phyloP scores from a whole-genome alignment of 768 basidiomycete species.

The Favolaschia claudopus region DNA sequence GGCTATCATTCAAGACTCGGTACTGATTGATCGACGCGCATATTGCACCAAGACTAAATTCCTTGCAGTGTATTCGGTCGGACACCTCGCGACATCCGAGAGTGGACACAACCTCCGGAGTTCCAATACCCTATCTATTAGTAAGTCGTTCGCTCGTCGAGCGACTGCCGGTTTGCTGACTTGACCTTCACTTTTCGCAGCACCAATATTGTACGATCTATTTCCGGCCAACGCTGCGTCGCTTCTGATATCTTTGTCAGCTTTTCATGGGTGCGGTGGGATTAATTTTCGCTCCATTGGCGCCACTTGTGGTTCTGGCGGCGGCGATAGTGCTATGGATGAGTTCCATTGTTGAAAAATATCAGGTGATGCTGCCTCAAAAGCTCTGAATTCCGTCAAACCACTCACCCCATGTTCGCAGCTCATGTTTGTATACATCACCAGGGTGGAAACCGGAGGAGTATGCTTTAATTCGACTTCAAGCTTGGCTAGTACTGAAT shows the following conservation, averaged over 20 bases:
- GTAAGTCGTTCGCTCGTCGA: constrained; percentile 49
- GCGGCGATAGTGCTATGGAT: constrained; percentile 89
- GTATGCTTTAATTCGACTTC: constrained; percentile 52
- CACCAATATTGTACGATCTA: constrained; percentile 61
- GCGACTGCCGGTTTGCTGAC: constrained; percentile 15
- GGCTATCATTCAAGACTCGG: constrained; percentile 86
- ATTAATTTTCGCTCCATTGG: constrained; percentile 92
- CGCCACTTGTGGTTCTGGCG: constrained; percentile 87
- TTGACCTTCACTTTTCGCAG: constrained; percentile 35
- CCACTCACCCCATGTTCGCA: constrained; percentile 34
- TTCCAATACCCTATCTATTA: constrained; percentile 90
- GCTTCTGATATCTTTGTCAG: constrained; percentile 38
- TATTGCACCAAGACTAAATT: not conserved
- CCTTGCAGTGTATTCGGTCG: constrained; percentile 75
- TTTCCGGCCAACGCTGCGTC: constrained; percentile 24
- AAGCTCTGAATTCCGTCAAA: not conserved
- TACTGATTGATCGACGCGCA: constrained; percentile 42
- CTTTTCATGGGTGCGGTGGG: constrained; percentile 94
- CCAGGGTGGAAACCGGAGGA: constrained; percentile 92
- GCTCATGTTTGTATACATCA: constrained; percentile 92
- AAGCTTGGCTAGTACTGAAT: constrained; percentile 9
- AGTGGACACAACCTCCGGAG: constrained; percentile 90
- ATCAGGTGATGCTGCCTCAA: constrained; percentile 47
- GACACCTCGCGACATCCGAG: constrained; percentile 88
- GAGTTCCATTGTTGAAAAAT: constrained; percentile 91